Evolutionary conservation across 371 early-diverging fungal species (phyloP).

Genomic region (Saksenaea oblongispora): DNA sequence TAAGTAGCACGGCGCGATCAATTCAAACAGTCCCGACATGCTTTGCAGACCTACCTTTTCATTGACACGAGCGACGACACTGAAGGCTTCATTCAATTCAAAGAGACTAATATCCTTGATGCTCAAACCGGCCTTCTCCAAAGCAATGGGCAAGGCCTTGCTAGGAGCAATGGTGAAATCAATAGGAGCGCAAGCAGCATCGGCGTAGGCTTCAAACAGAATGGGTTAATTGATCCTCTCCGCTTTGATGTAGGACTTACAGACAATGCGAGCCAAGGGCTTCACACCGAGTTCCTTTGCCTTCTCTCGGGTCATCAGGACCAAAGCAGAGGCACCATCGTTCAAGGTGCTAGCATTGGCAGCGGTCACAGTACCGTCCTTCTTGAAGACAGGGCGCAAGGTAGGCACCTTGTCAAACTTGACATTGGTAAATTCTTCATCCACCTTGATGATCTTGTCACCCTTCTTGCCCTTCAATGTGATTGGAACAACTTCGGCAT

Average conservation of each 20-base stretch:
- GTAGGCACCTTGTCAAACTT: conserved; percentile 63
- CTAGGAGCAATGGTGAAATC: conserved; percentile 95
- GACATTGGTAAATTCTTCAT: conserved; percentile 88
- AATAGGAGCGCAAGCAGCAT: conserved; percentile 85
- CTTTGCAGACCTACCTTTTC: conserved; percentile 42
- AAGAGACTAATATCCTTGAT: conserved; percentile 77
- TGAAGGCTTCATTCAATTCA: conserved; percentile 97
- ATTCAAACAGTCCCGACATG: background rate
- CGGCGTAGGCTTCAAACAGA: conserved; percentile 71
- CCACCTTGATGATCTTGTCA: conserved; percentile 68
- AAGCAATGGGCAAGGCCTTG: conserved; percentile 88
- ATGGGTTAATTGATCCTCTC: too few relatives aligned
- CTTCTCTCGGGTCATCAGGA: conserved; percentile 82
- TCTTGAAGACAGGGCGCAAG: conserved; percentile 63
- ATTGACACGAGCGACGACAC: conserved; percentile 89
- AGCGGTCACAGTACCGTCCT: conserved; percentile 88
- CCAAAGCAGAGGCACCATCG: conserved; percentile 96
- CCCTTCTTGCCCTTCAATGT: conserved; percentile 78
- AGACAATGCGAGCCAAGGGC: conserved; percentile 80
- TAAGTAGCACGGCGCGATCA: conserved; percentile 26
- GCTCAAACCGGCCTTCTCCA: conserved; percentile 74
- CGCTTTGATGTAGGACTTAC: conserved; percentile 29
- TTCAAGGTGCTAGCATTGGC: conserved; percentile 93
- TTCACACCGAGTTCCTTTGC: conserved; percentile 76
- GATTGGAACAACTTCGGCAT: conserved; percentile 86